phyloP scores from a whole-genome alignment of 2,329 filamentous ascomycete species.

The Alternaria sp. region DNA sequence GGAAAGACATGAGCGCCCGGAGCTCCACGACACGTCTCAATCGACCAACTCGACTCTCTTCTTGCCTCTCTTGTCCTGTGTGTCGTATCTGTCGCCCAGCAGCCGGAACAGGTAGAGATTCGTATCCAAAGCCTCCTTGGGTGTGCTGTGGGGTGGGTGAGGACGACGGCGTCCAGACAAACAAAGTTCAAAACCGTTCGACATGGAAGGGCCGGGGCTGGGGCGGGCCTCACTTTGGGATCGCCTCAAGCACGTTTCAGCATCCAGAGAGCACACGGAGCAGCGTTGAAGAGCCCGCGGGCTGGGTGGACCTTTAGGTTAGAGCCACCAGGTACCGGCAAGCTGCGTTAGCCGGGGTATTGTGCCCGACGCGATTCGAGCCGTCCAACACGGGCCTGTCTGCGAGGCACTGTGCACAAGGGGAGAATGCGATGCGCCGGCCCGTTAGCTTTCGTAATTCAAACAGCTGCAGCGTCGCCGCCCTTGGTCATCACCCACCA shows the following conservation, averaged over 20 bases:
- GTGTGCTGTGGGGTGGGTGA: conserved; percentile 27
- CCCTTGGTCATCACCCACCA: neutral
- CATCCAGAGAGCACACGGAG: conserved; percentile 40
- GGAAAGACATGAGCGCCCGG: conserved; percentile 50
- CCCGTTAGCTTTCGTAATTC: conserved; percentile 9
- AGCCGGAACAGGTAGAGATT: conserved; percentile 46
- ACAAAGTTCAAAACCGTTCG: conserved; percentile 42
- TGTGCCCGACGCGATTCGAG: conserved; percentile 31
- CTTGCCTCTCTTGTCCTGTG: conserved; percentile 35
- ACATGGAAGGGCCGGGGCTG: conserved; percentile 43
- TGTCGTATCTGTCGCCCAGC: conserved; percentile 30
- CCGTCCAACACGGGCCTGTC: conserved; percentile 23
- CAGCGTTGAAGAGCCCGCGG: conserved; percentile 31
- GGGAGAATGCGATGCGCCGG: conserved; percentile 9
- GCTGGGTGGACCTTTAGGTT: conserved; percentile 35
- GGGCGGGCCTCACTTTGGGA: conserved; percentile 40
- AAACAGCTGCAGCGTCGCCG: conserved; percentile 7
- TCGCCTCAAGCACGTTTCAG: conserved; percentile 51
- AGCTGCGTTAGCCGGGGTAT: conserved; percentile 29
- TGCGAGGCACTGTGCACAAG: conserved; percentile 16
- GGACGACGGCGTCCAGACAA: conserved; percentile 38
- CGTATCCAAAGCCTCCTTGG: conserved; percentile 34
- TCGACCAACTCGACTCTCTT: conserved; percentile 44
- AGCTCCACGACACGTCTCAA: conserved; percentile 44
- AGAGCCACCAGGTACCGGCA: conserved; percentile 34